These are phyloP conservation scores for Clitopilus passeckerianus DNA, from an alignment of 768 basidiomycete genomes.

Conservation along the genomic window DNA sequence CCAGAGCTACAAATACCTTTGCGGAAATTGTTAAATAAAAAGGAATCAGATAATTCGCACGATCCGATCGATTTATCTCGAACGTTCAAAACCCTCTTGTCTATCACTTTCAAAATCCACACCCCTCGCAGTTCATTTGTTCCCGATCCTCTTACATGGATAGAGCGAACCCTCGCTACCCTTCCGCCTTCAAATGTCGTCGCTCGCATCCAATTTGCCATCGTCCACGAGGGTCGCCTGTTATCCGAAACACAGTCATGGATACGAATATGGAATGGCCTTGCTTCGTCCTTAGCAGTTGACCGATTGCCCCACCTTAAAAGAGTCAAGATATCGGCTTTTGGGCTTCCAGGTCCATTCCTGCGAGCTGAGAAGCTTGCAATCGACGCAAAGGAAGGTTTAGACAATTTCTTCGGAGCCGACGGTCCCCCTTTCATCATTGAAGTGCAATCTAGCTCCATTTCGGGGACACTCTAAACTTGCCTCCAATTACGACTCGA, in stretches of 20 bases:
- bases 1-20: no score
- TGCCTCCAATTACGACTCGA: no score
- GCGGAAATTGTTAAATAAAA: no score
- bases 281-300: no score
- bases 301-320: neutral
- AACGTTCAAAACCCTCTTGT: neutral
- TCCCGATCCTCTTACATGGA: neutral
- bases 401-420: neutral
- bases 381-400: neutral
- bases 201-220: neutral
- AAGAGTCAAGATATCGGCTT: neutral
- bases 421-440: neutral
- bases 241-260: neutral
- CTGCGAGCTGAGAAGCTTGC: neutral
- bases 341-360: neutral
- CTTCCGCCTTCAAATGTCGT: neutral
- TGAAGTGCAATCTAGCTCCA: neutral
- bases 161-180: neutral
- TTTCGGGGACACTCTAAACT: no score
- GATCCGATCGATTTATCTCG: neutral
- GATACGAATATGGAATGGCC: no score
- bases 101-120: neutral
- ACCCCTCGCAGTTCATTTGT: neutral
- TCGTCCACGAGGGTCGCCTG: neutral
- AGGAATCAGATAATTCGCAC: neutral